These are phyloP conservation scores for Nigrospora sphaerica DNA, from an alignment of 2,329 filamentous ascomycete genomes.

Conservation along the genomic window DNA sequence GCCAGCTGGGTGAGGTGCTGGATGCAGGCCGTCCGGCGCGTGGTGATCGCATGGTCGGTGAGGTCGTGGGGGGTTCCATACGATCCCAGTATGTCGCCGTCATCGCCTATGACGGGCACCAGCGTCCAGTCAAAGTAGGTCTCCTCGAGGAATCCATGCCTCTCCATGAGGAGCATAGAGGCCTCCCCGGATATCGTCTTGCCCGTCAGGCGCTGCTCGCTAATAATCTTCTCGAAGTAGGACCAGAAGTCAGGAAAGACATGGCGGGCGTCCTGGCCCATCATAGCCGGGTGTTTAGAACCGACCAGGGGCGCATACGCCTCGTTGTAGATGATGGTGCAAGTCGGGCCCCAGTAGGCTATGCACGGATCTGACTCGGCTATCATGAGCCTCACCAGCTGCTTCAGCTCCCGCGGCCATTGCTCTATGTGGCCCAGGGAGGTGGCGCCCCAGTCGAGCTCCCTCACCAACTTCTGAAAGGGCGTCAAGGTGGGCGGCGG, in stretches of 20 bases:
- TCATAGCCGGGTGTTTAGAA: slow-evolving; percentile 23
- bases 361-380: slow-evolving; percentile 25
- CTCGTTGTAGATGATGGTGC: slow-evolving; percentile 28
- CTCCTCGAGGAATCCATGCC: slow-evolving; percentile 27
- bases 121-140: slow-evolving; percentile 36
- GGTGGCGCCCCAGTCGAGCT: slow-evolving; percentile 32
- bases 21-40: slow-evolving; percentile 27
- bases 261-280: slow-evolving; percentile 28
- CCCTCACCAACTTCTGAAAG: slow-evolving; percentile 18
- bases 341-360: slow-evolving; percentile 25
- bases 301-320: slow-evolving; percentile 21
- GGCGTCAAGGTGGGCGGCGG: slow-evolving; percentile 7
- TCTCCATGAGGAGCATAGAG: slow-evolving; percentile 20
- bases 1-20: slow-evolving; percentile 26
- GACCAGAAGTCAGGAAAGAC: slow-evolving; percentile 28
- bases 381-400: slow-evolving; percentile 25
- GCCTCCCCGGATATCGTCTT: slow-evolving; percentile 14
- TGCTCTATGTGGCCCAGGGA: slow-evolving; percentile 28
- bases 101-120: slow-evolving; percentile 29
- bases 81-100: slow-evolving; percentile 23
- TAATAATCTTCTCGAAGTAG: slow-evolving; percentile 19
- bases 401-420: slow-evolving; percentile 32
- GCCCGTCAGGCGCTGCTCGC: slow-evolving; percentile 16
- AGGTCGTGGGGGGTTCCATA: slow-evolving; percentile 13
- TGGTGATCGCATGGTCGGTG: slow-evolving; percentile 27